These are phyloP conservation scores for Suillus subaureus DNA, from an alignment of 768 basidiomycete genomes.

Conservation along the genomic window DNA sequence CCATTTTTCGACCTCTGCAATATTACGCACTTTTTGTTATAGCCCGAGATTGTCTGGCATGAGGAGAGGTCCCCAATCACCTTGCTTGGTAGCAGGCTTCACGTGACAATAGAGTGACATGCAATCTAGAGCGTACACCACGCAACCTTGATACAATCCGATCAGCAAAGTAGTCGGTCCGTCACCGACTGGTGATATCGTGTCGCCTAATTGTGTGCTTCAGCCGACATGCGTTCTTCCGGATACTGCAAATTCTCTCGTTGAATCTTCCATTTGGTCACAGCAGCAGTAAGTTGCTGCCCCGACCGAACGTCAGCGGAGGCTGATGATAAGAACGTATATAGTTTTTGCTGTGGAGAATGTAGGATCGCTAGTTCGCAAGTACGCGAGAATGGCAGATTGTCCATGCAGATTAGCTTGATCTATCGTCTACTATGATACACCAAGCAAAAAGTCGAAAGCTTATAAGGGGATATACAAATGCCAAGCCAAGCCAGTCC, in stretches of 20 bases:
- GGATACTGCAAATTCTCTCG: background rate
- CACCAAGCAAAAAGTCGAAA: conserved; percentile 24
- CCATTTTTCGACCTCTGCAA: background rate
- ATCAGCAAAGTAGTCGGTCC: background rate
- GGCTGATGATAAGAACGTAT: background rate
- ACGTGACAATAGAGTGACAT: background rate
- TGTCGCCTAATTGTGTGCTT: background rate
- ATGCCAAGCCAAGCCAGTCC: conserved; percentile 16
- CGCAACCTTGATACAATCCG: too few species aligned
- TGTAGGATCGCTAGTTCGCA: background rate
- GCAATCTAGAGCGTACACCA: background rate
- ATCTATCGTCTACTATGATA: conserved; percentile 29
- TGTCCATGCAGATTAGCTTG: conserved; percentile 16
- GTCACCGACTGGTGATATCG: background rate
- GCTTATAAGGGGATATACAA: conserved; percentile 28
- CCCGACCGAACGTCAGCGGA: background rate
- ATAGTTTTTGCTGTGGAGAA: background rate
- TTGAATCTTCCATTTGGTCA: background rate
- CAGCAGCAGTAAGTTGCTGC: background rate
- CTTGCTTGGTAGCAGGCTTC: background rate
- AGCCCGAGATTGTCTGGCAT: background rate
- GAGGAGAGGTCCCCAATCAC: background rate
- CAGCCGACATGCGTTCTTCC: background rate
- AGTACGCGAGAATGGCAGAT: background rate
- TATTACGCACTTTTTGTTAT: background rate